These are phyloP conservation scores for Aureobasidium namibiae DNA, from an alignment of 2,329 filamentous ascomycete genomes.

Conservation along the genomic window DNA sequence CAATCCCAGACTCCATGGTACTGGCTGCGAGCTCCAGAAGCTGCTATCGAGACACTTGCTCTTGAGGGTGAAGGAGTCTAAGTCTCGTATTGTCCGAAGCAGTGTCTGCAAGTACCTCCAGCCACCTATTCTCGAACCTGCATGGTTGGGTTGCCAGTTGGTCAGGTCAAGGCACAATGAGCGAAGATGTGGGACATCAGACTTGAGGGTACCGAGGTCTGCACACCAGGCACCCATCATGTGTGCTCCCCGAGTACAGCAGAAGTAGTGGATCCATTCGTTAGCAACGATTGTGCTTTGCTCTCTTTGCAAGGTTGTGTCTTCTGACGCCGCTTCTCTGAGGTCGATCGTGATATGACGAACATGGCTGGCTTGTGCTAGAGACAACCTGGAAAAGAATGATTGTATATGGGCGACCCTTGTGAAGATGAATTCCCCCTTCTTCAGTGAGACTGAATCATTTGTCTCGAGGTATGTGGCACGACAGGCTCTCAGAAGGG, in stretches of 20 bases:
- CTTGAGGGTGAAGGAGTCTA: slow-evolving; percentile 5
- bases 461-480: slow-evolving; percentile 27
- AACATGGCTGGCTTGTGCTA: slow-evolving; percentile 20
- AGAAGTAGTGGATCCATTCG: slow-evolving; percentile 31
- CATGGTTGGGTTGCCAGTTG: slow-evolving; percentile 4
- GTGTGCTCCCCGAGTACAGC: slow-evolving; percentile 22
- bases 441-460: slow-evolving; percentile 23
- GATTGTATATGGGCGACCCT: slow-evolving; percentile 22
- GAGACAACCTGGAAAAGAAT: slow-evolving; percentile 24
- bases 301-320: neutral
- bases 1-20: slow-evolving; percentile 9
- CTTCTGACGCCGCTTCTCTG: slow-evolving; percentile 18
- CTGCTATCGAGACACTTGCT: slow-evolving; percentile 5
- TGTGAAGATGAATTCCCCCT: slow-evolving; percentile 32
- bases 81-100: neutral
- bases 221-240: slow-evolving; percentile 19
- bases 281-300: slow-evolving; percentile 10
- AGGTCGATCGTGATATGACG: slow-evolving; percentile 31
- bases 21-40: neutral
- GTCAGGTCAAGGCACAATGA: slow-evolving; percentile 6
- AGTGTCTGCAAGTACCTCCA: slow-evolving; percentile 12
- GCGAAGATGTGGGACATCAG: slow-evolving; percentile 16
- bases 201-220: slow-evolving; percentile 17
- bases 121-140: neutral
- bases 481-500: slow-evolving; percentile 30